These are phyloP conservation scores for Centrapalus pauciflorus DNA, from an alignment of 129 eudicot species.

Conservation along the genomic window DNA sequence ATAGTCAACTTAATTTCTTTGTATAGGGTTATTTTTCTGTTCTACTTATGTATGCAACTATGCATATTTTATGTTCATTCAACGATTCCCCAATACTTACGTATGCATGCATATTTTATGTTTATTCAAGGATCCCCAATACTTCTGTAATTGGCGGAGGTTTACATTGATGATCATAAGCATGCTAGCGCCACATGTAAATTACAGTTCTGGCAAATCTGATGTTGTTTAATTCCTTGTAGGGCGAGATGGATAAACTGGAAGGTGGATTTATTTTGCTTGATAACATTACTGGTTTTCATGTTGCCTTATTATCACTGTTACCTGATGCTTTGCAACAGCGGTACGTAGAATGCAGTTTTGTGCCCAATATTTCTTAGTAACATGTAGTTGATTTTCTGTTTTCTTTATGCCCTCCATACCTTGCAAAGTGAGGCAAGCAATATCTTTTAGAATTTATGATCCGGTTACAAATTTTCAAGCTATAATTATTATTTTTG, in stretches of 20 bases:
- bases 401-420: not conserved
- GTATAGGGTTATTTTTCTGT: not conserved
- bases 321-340: slow-evolving; percentile 89
- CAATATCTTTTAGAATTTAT: not conserved
- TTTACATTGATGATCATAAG: not conserved
- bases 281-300: slow-evolving; percentile 82
- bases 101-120: not conserved
- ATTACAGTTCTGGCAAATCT: not conserved
- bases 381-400: slow-evolving; percentile 4
- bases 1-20: not conserved
- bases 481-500: not conserved
- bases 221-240: slow-evolving; percentile 10
- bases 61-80: not conserved
- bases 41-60: not conserved
- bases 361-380: slow-evolving; percentile 8
- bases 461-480: not conserved
- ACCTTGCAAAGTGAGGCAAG: not conserved
- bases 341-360: slow-evolving; percentile 42
- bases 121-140: not conserved
- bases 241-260: slow-evolving; percentile 99
- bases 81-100: not conserved
- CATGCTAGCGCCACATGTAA: not conserved
- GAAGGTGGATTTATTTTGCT: slow-evolving; percentile 97
- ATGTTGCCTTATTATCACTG: slow-evolving; percentile 98
- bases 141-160: not conserved